Evolutionary conservation across 1,284 basidiomycete species (phyloP).

Genomic region (Trichosporon sp.): DNA sequence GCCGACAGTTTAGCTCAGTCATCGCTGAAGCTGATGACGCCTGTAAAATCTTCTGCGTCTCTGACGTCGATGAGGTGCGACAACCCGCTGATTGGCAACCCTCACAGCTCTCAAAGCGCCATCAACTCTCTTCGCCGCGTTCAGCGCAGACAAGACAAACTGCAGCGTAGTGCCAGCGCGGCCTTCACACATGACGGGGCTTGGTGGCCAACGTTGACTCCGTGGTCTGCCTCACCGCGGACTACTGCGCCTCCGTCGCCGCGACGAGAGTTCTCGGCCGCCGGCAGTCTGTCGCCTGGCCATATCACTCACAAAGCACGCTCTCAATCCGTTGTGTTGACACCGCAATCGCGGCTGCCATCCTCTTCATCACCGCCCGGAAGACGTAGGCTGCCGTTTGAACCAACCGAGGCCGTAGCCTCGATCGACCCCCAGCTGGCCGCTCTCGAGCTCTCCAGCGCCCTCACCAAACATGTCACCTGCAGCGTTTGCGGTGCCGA

Average conservation of each 20-base stretch:
- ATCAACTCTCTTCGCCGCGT: constrained; percentile 7
- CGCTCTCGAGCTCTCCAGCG: constrained; percentile 32
- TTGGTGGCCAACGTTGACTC: constrained; percentile 16
- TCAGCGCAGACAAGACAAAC: constrained; percentile 8
- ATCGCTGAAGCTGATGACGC: constrained; percentile 13
- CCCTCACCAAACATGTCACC: constrained; percentile 37
- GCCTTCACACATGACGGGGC: background rate
- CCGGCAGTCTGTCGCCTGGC: background rate
- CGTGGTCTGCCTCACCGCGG: constrained; percentile 7
- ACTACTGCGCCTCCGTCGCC: constrained; percentile 29
- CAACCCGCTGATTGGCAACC: background rate
- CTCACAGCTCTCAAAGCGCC: background rate
- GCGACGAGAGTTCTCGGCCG: background rate
- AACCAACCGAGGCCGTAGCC: constrained; percentile 25
- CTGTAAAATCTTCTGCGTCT: constrained; percentile 27
- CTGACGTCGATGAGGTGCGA: constrained; percentile 13
- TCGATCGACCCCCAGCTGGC: constrained; percentile 38
- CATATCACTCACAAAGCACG: background rate
- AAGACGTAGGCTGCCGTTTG: constrained; percentile 23
- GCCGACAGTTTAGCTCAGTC: constrained; percentile 11
- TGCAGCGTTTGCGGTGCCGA: constrained; percentile 37
- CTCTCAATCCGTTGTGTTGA: background rate
- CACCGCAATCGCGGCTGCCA: background rate
- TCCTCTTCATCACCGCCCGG: background rate
- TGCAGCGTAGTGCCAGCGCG: background rate